Evolutionary conservation across 495 filamentous ascomycete genomes (phyloP).

Genomic region (Rhizodiscina lignyota): DNA sequence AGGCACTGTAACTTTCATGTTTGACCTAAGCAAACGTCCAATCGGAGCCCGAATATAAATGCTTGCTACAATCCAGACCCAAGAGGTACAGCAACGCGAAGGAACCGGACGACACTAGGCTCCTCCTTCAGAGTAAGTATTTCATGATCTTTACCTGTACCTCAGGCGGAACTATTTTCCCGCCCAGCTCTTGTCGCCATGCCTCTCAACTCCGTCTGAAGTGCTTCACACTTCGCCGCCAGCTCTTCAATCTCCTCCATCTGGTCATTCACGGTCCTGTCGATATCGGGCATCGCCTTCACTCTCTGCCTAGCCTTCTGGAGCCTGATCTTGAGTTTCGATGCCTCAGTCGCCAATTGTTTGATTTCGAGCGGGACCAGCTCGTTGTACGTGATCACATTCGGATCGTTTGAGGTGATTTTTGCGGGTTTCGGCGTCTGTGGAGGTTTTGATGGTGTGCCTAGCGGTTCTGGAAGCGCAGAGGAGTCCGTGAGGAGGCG

Average conservation of each 20-base stretch:
- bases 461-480: neutral
- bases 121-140: too few species aligned
- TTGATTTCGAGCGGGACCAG: slow-evolving; percentile 47
- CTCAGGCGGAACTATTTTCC: too few species aligned
- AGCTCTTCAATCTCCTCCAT: slow-evolving; percentile 62
- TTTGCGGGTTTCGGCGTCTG: slow-evolving; percentile 4
- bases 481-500: slow-evolving; percentile 36
- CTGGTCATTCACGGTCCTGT: slow-evolving; percentile 59
- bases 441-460: slow-evolving; percentile 8
- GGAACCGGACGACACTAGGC: too few species aligned
- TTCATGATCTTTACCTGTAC: too few species aligned
- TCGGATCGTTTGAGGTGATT: neutral
- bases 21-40: too few species aligned
- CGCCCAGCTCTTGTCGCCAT: neutral
- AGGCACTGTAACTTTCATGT: too few species aligned
- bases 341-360: slow-evolving; percentile 57
- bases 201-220: slow-evolving; percentile 13
- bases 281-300: slow-evolving; percentile 54
- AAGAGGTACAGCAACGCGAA: too few species aligned
- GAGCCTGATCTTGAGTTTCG: slow-evolving; percentile 61
- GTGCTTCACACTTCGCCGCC: slow-evolving; percentile 32
- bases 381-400: slow-evolving; percentile 8
- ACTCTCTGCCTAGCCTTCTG: slow-evolving; percentile 58
- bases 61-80: too few species aligned
- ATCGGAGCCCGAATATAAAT: too few species aligned